Conservation (phyloP, 2,329 filamentous ascomycete species). For the Beauveria brongniartii region DNA sequence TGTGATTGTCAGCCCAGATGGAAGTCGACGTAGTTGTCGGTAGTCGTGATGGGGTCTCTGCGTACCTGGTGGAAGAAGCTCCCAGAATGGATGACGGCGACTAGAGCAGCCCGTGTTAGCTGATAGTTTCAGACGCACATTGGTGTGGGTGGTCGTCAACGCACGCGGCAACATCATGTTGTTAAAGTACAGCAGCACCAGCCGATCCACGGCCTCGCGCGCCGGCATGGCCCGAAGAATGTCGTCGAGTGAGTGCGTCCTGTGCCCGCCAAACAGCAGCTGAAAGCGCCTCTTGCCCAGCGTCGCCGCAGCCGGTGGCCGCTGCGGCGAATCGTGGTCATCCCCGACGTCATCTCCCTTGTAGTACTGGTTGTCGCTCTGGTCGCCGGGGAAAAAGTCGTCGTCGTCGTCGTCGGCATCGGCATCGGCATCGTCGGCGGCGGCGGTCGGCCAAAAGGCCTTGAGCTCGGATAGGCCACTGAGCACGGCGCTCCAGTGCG, state of each 20-base stretch:
- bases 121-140: neutral
- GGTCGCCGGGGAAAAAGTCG: constrained; percentile 3
- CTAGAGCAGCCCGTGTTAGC: neutral
- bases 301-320: neutral
- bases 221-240: neutral
- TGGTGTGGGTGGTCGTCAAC: neutral
- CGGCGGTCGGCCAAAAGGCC: neutral
- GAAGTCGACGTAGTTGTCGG: neutral
- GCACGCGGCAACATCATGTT: constrained; percentile 4
- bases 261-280: constrained; percentile 5
- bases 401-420: neutral
- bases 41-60: neutral
- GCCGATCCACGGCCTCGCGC: neutral
- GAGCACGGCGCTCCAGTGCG: constrained; percentile 8
- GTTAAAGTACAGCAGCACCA: constrained; percentile 6
- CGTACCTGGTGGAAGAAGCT: constrained; percentile 1
- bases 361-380: constrained; percentile 7
- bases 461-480: constrained; percentile 2
- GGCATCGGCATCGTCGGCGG: neutral
- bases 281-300: neutral
- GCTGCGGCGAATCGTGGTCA: neutral
- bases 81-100: constrained; percentile 1
- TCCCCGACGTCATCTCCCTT: neutral
- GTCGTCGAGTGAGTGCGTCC: neutral
- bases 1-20: neutral